Evolutionary conservation across 2,329 filamentous ascomycete species (phyloP), one percentile per base, ranked within the genome.

Genomic region (Paradendryphiella salina): DNA sequence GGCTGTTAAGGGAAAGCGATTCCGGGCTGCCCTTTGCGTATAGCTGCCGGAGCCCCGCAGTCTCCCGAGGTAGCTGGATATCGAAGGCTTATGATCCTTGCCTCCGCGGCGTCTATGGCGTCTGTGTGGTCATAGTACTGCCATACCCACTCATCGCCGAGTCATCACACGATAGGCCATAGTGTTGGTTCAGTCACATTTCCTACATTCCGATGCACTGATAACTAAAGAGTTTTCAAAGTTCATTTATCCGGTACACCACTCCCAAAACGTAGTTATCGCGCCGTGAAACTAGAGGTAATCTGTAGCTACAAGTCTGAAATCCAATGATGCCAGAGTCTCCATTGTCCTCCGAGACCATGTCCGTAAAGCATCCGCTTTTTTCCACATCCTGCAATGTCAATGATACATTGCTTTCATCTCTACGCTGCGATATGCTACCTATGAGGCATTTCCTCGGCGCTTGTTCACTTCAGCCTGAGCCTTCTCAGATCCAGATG

Each of bases 381-480:
- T 56, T 63, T 49, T 38, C 44, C 39, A 40, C 20, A 14, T 28
- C 31, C 36, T 36, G 23, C 37, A 28, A 29, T 26, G 26, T 36
- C 37, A 17, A 35, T 31, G 9, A 46, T 14, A 15, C 28, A 26
- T 41, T 35, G 42, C 29, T 33, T 52, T 29, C 18, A n/a, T 20
- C 33, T 41, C 41, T 4, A 0, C 38, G 15, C 31, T 20, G 17
- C 33, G 20, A 9, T 23, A 6, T 18, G 29, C 14, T 15, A 26
- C 26, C 26, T 70, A 71, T 57, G 66, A 69, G 18, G 66, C 67
- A 45, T 57, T 56, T 15, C 73, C 75, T 65, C 74, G 78, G 62
- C 83, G 78, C 81, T 86, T 86, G 75, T 82, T 85, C 45, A 80
- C 78, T 68, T 84, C 83, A 45, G 79, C 76, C 85, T 95, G 90